These are phyloP conservation scores for Boletus insuetus DNA, from an alignment of 768 basidiomycete genomes.

Conservation along the genomic window DNA sequence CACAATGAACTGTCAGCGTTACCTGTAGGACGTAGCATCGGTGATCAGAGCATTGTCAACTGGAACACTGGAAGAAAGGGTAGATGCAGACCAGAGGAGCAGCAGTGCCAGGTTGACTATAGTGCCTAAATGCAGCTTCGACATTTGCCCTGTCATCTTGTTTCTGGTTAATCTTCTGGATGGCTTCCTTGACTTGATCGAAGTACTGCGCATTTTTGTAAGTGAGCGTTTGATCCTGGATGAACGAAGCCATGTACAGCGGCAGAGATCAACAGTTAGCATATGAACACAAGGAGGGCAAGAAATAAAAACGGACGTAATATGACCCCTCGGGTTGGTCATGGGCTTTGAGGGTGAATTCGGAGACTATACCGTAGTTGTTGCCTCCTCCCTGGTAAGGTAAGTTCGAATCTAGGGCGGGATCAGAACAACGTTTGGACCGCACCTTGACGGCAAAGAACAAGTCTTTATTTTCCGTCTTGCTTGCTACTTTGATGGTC, in stretches of 20 bases:
- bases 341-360: constrained; percentile 22
- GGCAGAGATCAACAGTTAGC: background rate
- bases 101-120: background rate
- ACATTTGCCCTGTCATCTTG: constrained; percentile 6
- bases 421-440: background rate
- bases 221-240: background rate
- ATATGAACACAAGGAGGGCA: no score
- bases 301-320: background rate
- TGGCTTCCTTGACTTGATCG: constrained; percentile 5
- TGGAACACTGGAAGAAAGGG: background rate
- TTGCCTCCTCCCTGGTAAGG: constrained; percentile 23
- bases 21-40: background rate
- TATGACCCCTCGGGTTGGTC: background rate
- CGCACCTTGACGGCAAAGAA: constrained; percentile 8
- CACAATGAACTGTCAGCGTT: background rate
- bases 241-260: background rate
- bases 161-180: background rate
- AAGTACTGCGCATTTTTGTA: background rate
- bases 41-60: background rate
- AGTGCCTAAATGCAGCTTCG: constrained; percentile 6
- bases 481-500: background rate
- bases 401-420: background rate
- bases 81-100: no score
- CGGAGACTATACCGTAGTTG: constrained; percentile 28
- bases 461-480: background rate